These are phyloP conservation scores for Rhynchospora tenuis DNA, from an alignment of 176 grass and related monocot species.

Conservation along the genomic window DNA sequence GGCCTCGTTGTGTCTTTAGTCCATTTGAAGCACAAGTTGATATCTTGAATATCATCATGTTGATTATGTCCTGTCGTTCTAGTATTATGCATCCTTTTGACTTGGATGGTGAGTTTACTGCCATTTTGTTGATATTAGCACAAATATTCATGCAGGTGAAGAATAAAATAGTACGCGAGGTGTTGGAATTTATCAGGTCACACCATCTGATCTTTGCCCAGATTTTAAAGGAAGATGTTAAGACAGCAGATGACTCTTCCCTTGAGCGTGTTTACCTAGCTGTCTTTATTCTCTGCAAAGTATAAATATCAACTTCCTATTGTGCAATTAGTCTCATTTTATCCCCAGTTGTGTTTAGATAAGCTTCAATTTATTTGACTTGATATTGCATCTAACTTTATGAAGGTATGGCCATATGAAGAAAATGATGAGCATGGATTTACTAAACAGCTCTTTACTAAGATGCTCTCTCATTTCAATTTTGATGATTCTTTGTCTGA, in stretches of 20 bases:
- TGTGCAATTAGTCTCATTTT: slow-evolving; percentile 13
- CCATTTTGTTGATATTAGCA: neutral
- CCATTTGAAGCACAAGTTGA: neutral
- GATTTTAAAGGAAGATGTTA: slow-evolving; percentile 68
- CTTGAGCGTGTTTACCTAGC: slow-evolving; percentile 72
- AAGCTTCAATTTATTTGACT: neutral
- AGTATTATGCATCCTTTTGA: neutral
- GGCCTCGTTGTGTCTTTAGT: neutral
- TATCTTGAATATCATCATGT: neutral
- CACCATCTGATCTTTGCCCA: slow-evolving; percentile 59
- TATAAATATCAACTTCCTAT: slow-evolving; percentile 17
- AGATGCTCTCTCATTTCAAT: slow-evolving; percentile 64
- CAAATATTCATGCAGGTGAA: slow-evolving; percentile 58
- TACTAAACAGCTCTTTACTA: slow-evolving; percentile 71
- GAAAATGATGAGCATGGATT: slow-evolving; percentile 86
- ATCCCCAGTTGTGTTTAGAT: slow-evolving; percentile 23
- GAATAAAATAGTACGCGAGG: slow-evolving; percentile 91
- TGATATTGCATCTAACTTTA: slow-evolving; percentile 14
- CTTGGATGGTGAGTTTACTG: slow-evolving; percentile 12
- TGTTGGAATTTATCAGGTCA: slow-evolving; percentile 79
- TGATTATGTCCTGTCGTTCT: neutral
- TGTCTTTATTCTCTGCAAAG: slow-evolving; percentile 90
- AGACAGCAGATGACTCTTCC: slow-evolving; percentile 52
- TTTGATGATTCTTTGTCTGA: slow-evolving; percentile 46
- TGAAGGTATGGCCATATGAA: slow-evolving; percentile 86